Percentiles rank a stretch among this genome's conserved stretches.
These are phyloP conservation scores for Leccinum ponderosum DNA, from an alignment of 1,284 basidiomycete genomes.

Conservation along the genomic window DNA sequence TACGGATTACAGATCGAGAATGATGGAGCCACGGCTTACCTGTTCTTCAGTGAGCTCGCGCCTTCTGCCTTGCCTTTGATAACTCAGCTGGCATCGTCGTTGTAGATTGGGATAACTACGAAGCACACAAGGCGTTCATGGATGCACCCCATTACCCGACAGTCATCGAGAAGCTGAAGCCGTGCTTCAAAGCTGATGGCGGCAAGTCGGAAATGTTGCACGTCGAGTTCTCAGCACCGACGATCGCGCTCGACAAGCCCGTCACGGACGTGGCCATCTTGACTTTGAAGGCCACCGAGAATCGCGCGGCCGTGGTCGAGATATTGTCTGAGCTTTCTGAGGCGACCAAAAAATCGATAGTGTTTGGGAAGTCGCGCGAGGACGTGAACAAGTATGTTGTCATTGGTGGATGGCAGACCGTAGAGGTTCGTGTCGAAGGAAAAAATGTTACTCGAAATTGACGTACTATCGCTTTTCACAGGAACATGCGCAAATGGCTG, in stretches of 20 bases:
- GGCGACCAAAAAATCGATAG: conserved; percentile 7
- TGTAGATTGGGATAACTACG: conserved; percentile 31
- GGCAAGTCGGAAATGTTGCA: conserved; percentile 20
- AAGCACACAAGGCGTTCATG: conserved; percentile 19
- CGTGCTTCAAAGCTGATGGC: background rate
- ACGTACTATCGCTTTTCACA: background rate
- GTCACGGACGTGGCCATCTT: conserved; percentile 22
- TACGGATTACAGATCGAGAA: conserved; percentile 24
- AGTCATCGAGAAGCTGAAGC: conserved; percentile 10
- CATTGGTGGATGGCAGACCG: conserved; percentile 24
- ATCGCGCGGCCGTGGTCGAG: conserved; percentile 15
- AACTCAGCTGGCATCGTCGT: background rate
- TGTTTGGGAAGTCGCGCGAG: conserved; percentile 26
- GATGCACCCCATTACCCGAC: conserved; percentile 4
- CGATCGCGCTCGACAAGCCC: conserved; percentile 15
- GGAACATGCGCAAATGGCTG: conserved; percentile 28
- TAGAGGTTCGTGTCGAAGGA: conserved; percentile 19
- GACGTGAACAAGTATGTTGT: conserved; percentile 25
- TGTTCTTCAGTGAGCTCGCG: conserved; percentile 24
- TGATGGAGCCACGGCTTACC: conserved; percentile 7
- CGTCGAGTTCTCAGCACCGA: conserved; percentile 21
- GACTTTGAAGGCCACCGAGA: conserved; percentile 24
- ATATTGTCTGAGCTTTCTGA: conserved; percentile 17
- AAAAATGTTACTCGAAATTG: background rate
- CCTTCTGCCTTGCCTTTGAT: background rate